phyloP scores from a whole-genome alignment of 345 rosid species.

The Jatropha curcas region DNA sequence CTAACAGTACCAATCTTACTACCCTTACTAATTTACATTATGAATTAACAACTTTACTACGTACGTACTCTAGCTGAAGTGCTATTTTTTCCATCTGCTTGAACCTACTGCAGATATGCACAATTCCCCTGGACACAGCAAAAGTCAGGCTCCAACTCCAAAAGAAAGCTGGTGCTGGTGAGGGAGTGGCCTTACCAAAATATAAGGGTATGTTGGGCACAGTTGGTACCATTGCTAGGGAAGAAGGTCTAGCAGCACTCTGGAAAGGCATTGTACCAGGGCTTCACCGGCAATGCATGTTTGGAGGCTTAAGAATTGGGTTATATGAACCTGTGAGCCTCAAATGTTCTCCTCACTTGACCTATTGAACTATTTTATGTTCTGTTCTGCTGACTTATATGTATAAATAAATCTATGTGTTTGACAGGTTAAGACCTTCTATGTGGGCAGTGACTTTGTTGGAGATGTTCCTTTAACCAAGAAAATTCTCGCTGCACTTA shows the following conservation, averaged over 20 bases:
- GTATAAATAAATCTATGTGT: neutral
- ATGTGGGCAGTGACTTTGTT: constrained; percentile 78
- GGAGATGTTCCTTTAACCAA: constrained; percentile 95
- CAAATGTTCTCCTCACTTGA: constrained; percentile 8
- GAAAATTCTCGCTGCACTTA: constrained; percentile 96
- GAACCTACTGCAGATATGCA: constrained; percentile 60
- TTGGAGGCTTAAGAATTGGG: constrained; percentile 92
- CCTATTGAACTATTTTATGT: neutral
- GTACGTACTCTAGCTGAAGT: neutral
- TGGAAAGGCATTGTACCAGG: constrained; percentile 96
- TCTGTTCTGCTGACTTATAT: constrained; percentile 16
- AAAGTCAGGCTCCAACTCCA: constrained; percentile 99
- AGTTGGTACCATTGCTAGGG: constrained; percentile 75
- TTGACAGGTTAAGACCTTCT: constrained; percentile 74
- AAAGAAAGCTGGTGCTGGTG: constrained; percentile 52
- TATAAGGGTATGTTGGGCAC: constrained; percentile 81
- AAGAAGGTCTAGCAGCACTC: constrained; percentile 78
- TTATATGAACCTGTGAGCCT: constrained; percentile 84
- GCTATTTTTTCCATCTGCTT: constrained; percentile 8
- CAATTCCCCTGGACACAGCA: constrained; percentile 88
- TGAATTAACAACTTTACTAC: neutral
- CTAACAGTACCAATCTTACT: neutral
- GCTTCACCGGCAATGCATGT: constrained; percentile 84
- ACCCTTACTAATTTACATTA: neutral
- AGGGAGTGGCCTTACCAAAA: constrained; percentile 55